Evolutionary conservation across 345 rosid genomes (phyloP), one percentile per base, ranked within the genome.

Genomic region (Litchi chinensis): DNA sequence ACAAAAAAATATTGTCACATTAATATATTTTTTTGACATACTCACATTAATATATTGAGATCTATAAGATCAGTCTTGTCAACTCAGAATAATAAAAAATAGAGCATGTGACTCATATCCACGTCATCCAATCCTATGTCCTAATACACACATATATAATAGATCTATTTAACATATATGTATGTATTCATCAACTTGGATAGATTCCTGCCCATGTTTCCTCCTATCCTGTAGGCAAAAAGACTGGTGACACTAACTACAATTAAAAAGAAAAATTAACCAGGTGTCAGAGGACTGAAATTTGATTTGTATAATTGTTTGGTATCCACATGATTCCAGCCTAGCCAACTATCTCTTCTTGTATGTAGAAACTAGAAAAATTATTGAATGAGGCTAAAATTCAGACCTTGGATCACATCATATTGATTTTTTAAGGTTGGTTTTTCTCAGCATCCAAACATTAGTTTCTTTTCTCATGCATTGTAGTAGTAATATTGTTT

Each of bases 391-490:
- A 50, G 56, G 56, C 19, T 13, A 13, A 11, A 13, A 50, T 16
- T 50, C 56, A 50, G 56, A 50, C 5, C 15, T 32, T 59, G 64
- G 64, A 60, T 56, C 28, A 50, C 10, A 54, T 19, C 77, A 6
- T 60, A 54, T 70, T 5, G 48, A 7, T 37, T 48, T 37, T 48
- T 71, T 28, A 22, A 16, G 8, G 22, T 15, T 28, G 26, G 63
- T 32, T 70, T 26, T 62, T 60, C 75, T 60, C 48, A 6, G 54
- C 46, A 46, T 10, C 57, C 59, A 69, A 77, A 19, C 68, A 43
- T 2, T 2, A 39, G 46, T 50, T 13, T 50, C 13, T 11, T 50
- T 13, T 50, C 13, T 11, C 12, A 3, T 50, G 18, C 54, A 50
- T 11, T 10, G 54, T 13, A 13, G 37, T 32, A 32, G 37, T 32